phyloP scores from a whole-genome alignment of 1,139 yeast species.

The Protomyces inouyei region DNA sequence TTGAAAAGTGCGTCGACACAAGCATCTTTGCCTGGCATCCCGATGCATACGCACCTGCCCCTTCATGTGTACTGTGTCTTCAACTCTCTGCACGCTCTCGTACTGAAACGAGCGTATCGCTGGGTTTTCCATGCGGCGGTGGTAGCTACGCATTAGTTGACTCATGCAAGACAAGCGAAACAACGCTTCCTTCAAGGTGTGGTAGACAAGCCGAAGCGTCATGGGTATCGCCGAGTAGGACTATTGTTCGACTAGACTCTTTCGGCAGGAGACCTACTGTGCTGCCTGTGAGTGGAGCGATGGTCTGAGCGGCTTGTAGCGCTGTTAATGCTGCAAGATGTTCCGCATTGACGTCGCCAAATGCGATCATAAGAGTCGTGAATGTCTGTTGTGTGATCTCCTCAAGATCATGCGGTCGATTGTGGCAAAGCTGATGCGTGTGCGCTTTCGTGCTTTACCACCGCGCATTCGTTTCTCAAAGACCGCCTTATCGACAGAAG shows the following conservation, averaged over 20 bases:
- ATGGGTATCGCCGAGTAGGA: constrained; percentile 22
- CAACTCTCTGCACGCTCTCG: too few species aligned
- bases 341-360: background rate
- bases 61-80: too few species aligned
- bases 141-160: constrained; percentile 24
- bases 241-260: constrained; percentile 12
- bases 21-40: too few species aligned
- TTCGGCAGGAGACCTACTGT: background rate
- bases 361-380: background rate
- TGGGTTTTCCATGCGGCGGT: constrained; percentile 1
- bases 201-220: constrained; percentile 9
- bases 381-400: background rate
- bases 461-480: too few species aligned
- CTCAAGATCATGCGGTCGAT: too few species aligned
- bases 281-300: background rate
- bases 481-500: too few species aligned
- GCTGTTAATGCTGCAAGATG: background rate
- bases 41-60: too few species aligned
- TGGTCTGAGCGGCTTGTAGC: background rate
- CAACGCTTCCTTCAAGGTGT: background rate
- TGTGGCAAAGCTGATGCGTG: too few species aligned
- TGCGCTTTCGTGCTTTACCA: too few species aligned
- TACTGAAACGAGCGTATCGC: background rate
- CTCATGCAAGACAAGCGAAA: background rate
- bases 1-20: too few species aligned